Percentiles rank a stretch among this genome's conserved stretches.
Conservation (phyloP, 2,329 filamentous ascomycete genomes). For the Fusarium agapanthi region DNA sequence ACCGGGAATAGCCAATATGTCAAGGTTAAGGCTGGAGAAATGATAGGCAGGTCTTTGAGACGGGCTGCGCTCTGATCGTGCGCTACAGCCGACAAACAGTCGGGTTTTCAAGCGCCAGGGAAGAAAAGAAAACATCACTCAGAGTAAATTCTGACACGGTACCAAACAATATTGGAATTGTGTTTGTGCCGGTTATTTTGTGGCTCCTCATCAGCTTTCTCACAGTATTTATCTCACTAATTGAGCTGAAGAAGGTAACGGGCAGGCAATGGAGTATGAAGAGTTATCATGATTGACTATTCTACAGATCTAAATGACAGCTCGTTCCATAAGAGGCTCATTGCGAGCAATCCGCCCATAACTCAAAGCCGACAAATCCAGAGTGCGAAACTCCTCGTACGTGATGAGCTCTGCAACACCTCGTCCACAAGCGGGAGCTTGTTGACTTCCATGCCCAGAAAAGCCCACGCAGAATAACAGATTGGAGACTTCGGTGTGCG, state of each 20-base stretch:
- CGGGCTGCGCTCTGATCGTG: neutral
- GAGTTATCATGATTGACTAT: neutral
- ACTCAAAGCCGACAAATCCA: constrained; percentile 4
- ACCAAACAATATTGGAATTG: too few relatives aligned
- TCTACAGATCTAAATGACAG: neutral
- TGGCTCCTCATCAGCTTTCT: neutral
- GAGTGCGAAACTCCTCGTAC: constrained; percentile 7
- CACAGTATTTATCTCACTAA: too few relatives aligned
- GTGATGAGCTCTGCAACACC: constrained; percentile 14
- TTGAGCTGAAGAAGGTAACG: neutral
- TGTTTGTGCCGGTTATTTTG: neutral
- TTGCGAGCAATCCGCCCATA: constrained; percentile 5
- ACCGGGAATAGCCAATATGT: neutral
- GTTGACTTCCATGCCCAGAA: constrained; percentile 17
- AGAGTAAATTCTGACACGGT: too few relatives aligned
- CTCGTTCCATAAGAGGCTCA: constrained; percentile 8
- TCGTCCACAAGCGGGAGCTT: constrained; percentile 10
- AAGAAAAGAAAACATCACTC: neutral
- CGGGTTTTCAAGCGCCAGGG: neutral
- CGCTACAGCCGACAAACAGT: neutral
- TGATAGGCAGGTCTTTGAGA: neutral
- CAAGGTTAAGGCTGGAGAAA: neutral
- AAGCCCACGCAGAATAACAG: constrained; percentile 5
- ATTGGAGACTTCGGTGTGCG: neutral
- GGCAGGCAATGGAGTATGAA: too few relatives aligned